Evolutionary conservation across 2,329 filamentous ascomycete species (phyloP).

Genomic region (Diaporthe batatas): DNA sequence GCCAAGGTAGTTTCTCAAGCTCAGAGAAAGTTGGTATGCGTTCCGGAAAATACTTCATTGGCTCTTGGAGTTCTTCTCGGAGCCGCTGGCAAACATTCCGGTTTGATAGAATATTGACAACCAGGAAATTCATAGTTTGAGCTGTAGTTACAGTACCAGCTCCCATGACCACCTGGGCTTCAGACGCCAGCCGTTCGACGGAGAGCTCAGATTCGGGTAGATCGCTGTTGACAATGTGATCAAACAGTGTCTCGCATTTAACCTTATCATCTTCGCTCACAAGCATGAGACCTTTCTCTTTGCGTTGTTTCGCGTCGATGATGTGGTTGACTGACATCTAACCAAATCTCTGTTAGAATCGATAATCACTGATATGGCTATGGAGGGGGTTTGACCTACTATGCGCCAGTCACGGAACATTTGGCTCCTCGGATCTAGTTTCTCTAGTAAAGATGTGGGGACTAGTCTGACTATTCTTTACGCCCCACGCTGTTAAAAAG

Average conservation of each 20-base stretch:
- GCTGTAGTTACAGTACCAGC: constrained; percentile 51
- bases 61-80: constrained; percentile 45
- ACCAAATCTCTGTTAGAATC: not conserved
- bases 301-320: constrained; percentile 42
- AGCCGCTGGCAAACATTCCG: constrained; percentile 41
- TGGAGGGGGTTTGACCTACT: constrained; percentile 32
- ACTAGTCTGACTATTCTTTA: constrained; percentile 18
- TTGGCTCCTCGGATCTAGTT: constrained; percentile 35
- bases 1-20: constrained; percentile 41
- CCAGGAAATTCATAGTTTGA: constrained; percentile 43
- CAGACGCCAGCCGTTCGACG: constrained; percentile 45
- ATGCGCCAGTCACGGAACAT: constrained; percentile 37
- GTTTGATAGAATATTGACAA: constrained; percentile 46
- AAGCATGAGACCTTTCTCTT: constrained; percentile 43
- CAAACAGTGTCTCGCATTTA: constrained; percentile 46
- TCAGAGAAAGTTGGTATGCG: constrained; percentile 40
- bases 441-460: constrained; percentile 14
- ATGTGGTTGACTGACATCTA: constrained; percentile 42
- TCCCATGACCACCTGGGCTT: constrained; percentile 48
- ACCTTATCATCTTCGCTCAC: constrained; percentile 42
- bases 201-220: constrained; percentile 48
- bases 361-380: too few species aligned
- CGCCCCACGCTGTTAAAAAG: too few species aligned
- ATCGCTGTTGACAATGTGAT: constrained; percentile 48
- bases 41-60: constrained; percentile 46